Evolutionary conservation across 1,284 basidiomycete genomes (phyloP).

Genomic region (Rhodotorula sp.): DNA sequence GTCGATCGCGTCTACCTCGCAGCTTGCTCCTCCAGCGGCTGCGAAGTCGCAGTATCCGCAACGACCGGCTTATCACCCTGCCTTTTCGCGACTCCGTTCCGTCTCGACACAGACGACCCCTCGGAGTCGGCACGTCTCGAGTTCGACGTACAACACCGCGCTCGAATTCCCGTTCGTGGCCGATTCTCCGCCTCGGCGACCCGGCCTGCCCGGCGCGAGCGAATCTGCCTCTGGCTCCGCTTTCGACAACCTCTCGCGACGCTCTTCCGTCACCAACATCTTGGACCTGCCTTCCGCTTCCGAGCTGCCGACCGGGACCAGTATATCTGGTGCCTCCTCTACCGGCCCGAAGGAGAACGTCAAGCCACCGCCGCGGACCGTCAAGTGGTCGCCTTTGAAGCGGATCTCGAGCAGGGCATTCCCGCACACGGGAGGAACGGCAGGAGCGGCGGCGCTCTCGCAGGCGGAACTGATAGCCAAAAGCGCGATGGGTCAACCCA

Average conservation of each 20-base stretch:
- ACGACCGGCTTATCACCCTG: conserved; percentile 40
- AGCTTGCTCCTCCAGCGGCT: neutral
- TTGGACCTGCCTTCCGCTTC: conserved; percentile 24
- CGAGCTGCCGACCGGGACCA: conserved; percentile 6
- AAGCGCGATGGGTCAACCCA: conserved; percentile 61
- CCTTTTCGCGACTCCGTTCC: conserved; percentile 41
- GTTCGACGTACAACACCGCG: conserved; percentile 30
- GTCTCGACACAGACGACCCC: conserved; percentile 36
- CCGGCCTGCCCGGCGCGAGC: conserved; percentile 6
- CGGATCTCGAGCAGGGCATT: conserved; percentile 59
- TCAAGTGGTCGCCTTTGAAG: conserved; percentile 76
- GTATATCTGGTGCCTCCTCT: conserved; percentile 4
- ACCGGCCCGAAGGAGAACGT: neutral
- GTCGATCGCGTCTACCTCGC: conserved; percentile 13
- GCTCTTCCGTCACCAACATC: conserved; percentile 28
- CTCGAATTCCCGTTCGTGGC: conserved; percentile 8
- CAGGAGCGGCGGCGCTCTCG: conserved; percentile 1
- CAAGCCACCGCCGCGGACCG: conserved; percentile 17
- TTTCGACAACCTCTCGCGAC: conserved; percentile 42
- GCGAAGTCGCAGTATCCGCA: conserved; percentile 23
- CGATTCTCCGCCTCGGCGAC: neutral
- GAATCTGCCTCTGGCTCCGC: conserved; percentile 27
- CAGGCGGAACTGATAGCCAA: conserved; percentile 16
- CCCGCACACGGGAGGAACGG: conserved; percentile 38
- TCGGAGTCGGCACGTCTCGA: conserved; percentile 27